These are phyloP conservation scores for Fusarium austroafricanum DNA, from an alignment of 2,329 filamentous ascomycete genomes.

Conservation along the genomic window DNA sequence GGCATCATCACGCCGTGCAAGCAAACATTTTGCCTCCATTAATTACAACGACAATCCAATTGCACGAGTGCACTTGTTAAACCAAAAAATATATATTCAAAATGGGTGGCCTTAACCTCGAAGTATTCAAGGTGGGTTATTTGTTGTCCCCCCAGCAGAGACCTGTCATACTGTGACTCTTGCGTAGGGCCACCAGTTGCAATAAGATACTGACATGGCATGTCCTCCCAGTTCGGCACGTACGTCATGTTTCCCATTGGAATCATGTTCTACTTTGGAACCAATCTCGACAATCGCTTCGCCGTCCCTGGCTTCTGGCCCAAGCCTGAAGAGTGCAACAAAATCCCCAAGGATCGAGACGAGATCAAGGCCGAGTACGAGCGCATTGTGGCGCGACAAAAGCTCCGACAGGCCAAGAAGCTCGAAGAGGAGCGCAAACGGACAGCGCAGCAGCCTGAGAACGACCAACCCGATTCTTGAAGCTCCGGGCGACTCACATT, in stretches of 20 bases:
- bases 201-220: conserved; percentile 9
- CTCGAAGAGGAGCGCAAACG: conserved; percentile 51
- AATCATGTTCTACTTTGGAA: conserved; percentile 99
- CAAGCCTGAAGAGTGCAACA: conserved; percentile 79
- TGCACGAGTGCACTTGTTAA: conserved; percentile 1
- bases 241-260: conserved; percentile 99
- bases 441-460: conserved; percentile 36
- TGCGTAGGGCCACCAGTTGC: not conserved
- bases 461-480: conserved; percentile 31
- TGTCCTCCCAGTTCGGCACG: conserved; percentile 81
- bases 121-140: conserved; percentile 87
- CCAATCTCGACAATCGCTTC: conserved; percentile 95
- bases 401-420: conserved; percentile 77
- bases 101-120: conserved; percentile 87
- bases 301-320: conserved; percentile 94
- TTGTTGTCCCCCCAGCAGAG: not conserved
- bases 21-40: conserved; percentile 31
- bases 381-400: conserved; percentile 71
- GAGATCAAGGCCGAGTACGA: conserved; percentile 87
- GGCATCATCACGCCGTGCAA: conserved; percentile 33
- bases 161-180: not conserved
- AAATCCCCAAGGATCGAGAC: conserved; percentile 79
- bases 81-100: conserved; percentile 35
- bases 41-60: conserved; percentile 23
- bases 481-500: conserved; percentile 6